Percentiles rank a stretch among this genome's conserved stretches.
These are phyloP conservation scores for Telfairia occidentalis DNA, from an alignment of 331 rosid genomes.

Conservation along the genomic window DNA sequence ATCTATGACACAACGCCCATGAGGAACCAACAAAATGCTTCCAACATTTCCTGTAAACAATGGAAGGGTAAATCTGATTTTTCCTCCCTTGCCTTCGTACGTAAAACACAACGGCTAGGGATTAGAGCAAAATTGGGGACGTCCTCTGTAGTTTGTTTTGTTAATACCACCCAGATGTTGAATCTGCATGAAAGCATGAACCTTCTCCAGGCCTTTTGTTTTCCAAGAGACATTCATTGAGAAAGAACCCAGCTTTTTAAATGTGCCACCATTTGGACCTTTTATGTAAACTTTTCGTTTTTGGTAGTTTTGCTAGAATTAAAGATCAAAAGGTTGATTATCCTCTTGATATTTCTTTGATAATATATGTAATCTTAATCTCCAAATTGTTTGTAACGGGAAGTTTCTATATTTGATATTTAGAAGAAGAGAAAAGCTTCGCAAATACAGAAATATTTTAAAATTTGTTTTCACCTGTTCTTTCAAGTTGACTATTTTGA, in stretches of 20 bases:
- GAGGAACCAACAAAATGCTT: background rate
- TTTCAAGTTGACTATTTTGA: background rate
- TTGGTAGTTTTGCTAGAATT: background rate
- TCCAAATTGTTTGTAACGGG: background rate
- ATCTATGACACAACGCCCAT: background rate
- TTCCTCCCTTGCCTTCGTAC: background rate
- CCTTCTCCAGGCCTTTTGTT: background rate
- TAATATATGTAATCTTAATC: background rate
- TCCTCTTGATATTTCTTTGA: constrained; percentile 1
- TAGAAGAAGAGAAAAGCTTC: background rate
- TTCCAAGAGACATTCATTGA: background rate
- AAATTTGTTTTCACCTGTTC: background rate
- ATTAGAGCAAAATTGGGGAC: background rate
- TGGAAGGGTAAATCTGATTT: background rate
- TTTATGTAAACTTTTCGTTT: background rate
- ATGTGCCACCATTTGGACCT: background rate
- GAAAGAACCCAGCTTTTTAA: background rate
- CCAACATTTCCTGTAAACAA: background rate
- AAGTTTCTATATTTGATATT: background rate
- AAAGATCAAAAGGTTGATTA: background rate
- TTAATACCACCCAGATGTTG: background rate
- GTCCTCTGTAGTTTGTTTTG: background rate
- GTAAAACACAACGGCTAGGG: background rate
- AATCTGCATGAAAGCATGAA: background rate
- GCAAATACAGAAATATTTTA: background rate